Evolutionary conservation across 306 rosid species (phyloP).

Genomic region (barrel medic (Medicago truncatula)): DNA sequence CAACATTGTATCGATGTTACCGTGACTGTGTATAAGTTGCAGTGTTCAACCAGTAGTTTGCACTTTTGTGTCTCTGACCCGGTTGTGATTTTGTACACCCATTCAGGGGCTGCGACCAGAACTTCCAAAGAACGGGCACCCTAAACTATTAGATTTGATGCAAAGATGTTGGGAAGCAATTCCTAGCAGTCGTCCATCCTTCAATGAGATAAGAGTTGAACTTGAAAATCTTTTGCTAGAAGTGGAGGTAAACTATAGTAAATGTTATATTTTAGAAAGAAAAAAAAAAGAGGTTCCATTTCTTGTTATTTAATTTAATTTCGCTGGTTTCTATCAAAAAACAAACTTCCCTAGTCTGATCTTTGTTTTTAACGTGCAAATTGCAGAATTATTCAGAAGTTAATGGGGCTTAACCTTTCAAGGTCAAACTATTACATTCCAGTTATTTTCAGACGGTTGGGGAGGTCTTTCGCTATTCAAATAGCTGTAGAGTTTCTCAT

Average conservation of each 20-base stretch:
- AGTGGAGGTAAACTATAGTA: constrained; percentile 55
- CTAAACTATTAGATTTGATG: constrained; percentile 80
- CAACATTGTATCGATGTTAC: neutral
- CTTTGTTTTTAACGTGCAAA: constrained; percentile 34
- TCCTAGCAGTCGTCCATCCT: constrained; percentile 80
- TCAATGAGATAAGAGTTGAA: constrained; percentile 71
- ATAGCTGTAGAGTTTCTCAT: constrained; percentile 39
- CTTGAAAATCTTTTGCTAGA: constrained; percentile 71
- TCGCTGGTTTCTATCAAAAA: neutral
- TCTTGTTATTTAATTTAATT: neutral
- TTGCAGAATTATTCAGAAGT: constrained; percentile 65
- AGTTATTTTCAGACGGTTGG: constrained; percentile 50
- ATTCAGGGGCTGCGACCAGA: constrained; percentile 93
- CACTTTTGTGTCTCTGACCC: constrained; percentile 33
- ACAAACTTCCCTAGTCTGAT: constrained; percentile 22
- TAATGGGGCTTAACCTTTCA: constrained; percentile 51
- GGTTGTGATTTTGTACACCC: constrained; percentile 28
- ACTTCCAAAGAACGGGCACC: constrained; percentile 79
- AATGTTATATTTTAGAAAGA: neutral
- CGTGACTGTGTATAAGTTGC: constrained; percentile 2
- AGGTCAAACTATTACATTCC: constrained; percentile 43
- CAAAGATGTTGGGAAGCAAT: constrained; percentile 90
- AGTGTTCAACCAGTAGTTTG: constrained; percentile 19
- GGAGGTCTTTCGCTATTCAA: constrained; percentile 45
- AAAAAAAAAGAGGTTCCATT: neutral